Evolutionary conservation across 768 basidiomycete genomes (phyloP).

Genomic region (Tulasnella sp.): DNA sequence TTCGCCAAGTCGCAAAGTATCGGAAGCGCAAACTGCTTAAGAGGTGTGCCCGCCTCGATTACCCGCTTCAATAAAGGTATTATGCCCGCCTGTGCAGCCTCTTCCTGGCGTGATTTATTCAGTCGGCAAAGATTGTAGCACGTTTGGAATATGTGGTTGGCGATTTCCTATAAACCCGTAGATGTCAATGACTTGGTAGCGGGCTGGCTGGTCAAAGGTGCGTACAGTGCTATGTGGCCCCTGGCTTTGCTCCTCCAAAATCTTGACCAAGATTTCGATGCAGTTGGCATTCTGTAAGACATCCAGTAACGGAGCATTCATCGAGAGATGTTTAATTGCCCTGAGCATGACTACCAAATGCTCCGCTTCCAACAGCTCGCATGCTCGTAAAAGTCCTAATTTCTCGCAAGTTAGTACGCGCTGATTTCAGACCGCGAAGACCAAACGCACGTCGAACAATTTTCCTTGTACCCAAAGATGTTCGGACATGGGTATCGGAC

Average conservation of each 20-base stretch:
- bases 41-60: slow-evolving; percentile 78
- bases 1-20: slow-evolving; percentile 94
- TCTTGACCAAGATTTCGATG: slow-evolving; percentile 79
- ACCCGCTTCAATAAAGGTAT: slow-evolving; percentile 86
- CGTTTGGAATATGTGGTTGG: slow-evolving; percentile 94
- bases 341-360: slow-evolving; percentile 85
- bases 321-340: slow-evolving; percentile 92
- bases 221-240: slow-evolving; percentile 75
- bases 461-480: slow-evolving; percentile 83
- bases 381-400: slow-evolving; percentile 76
- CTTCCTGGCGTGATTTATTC: slow-evolving; percentile 91
- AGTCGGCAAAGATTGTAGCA: slow-evolving; percentile 94
- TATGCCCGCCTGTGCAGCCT: slow-evolving; percentile 92
- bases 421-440: background rate
- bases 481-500: slow-evolving; percentile 85
- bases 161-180: slow-evolving; percentile 63
- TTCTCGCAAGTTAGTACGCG: background rate
- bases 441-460: slow-evolving; percentile 71
- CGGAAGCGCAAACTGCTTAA: slow-evolving; percentile 95
- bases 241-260: slow-evolving; percentile 71
- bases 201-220: slow-evolving; percentile 17
- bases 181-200: background rate
- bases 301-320: slow-evolving; percentile 83
- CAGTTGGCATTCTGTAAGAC: slow-evolving; percentile 94
- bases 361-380: slow-evolving; percentile 79